Evolutionary conservation across 2,329 filamentous ascomycete species (phyloP).

Genomic region (Claviceps fusiformis): DNA sequence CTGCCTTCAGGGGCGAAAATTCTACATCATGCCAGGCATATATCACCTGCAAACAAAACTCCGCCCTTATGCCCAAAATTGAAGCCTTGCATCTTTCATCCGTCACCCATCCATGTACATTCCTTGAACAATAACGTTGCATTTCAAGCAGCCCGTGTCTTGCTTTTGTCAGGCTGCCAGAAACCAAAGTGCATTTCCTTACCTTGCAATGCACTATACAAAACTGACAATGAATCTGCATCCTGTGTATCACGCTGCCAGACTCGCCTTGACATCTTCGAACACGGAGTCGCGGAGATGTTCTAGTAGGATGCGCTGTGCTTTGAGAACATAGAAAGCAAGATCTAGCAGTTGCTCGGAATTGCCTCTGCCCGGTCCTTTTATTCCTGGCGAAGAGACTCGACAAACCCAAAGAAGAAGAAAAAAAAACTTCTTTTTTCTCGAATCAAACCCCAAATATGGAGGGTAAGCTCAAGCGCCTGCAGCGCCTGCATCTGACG

Average conservation of each 20-base stretch:
- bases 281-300: not conserved
- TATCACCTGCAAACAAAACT: not conserved
- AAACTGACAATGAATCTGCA: conserved; percentile 1
- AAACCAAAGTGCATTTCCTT: not conserved
- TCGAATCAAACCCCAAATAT: not conserved
- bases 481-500: conserved; percentile 4
- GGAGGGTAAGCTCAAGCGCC: conserved; percentile 4
- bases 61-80: not conserved
- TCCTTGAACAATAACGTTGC: not conserved
- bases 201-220: not conserved
- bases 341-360: conserved; percentile 14
- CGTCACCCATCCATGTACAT: not conserved
- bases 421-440: not conserved
- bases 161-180: not conserved
- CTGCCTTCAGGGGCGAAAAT: not conserved
- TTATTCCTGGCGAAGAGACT: not conserved
- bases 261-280: not conserved
- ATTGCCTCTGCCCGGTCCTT: conserved; percentile 11
- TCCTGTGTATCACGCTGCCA: not conserved
- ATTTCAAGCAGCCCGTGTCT: not conserved
- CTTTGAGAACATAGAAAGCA: conserved; percentile 1
- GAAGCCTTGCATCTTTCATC: not conserved
- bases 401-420: not conserved
- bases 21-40: not conserved
- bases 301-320: conserved; percentile 6